Evolutionary conservation across 768 basidiomycete genomes (phyloP).

Genomic region (Agaricus subrufescens): DNA sequence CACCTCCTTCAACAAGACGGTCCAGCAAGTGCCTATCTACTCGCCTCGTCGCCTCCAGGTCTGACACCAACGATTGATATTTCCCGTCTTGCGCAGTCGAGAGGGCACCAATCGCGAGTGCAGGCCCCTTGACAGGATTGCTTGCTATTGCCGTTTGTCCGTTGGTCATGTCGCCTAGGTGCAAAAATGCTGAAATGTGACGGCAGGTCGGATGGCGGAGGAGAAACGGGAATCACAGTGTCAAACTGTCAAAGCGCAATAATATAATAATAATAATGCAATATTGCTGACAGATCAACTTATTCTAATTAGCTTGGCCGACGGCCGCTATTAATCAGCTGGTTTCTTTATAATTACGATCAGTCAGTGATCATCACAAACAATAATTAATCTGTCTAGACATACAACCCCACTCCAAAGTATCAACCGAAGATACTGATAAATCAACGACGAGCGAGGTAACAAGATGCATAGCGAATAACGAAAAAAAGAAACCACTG

Average conservation of each 20-base stretch:
- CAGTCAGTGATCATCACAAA: background rate
- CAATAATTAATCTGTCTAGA: constrained; percentile 6
- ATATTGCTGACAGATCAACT: constrained; percentile 6
- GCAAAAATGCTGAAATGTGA: constrained; percentile 30
- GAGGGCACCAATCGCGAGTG: constrained; percentile 75
- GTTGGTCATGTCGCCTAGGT: constrained; percentile 15
- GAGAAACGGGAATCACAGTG: too few species aligned
- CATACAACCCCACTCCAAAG: constrained; percentile 9
- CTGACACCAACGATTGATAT: constrained; percentile 67
- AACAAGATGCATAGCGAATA: constrained; percentile 1
- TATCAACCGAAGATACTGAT: background rate
- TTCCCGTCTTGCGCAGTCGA: constrained; percentile 74
- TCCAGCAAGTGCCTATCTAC: constrained; percentile 84
- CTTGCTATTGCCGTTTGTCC: constrained; percentile 12
- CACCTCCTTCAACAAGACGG: constrained; percentile 77
- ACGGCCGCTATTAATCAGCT: background rate
- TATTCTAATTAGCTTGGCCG: background rate
- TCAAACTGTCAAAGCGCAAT: too few species aligned
- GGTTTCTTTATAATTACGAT: background rate
- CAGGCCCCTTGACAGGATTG: constrained; percentile 36
- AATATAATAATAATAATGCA: too few species aligned
- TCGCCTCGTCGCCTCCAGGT: constrained; percentile 45
- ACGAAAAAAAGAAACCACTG: background rate
- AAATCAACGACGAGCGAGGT: background rate
- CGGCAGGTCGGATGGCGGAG: too few species aligned